Conservation (phyloP, 1,139 yeast genomes). For the Pichia sp. region DNA sequence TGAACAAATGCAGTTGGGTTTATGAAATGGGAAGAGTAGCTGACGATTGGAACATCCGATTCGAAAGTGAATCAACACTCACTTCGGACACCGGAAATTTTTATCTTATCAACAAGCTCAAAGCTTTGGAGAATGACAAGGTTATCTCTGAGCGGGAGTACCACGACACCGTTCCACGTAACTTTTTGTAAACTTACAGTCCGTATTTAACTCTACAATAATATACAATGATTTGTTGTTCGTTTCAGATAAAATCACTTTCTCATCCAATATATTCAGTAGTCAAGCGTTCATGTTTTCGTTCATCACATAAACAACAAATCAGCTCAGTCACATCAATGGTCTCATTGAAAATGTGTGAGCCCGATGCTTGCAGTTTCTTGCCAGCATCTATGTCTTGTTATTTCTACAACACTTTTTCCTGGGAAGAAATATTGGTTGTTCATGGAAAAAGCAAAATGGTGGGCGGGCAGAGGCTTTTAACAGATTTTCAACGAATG, state of each 20-base stretch:
- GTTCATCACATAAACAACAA: constrained; percentile 11
- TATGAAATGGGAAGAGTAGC: constrained; percentile 31
- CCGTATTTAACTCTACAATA: background rate
- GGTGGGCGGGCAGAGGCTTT: no score
- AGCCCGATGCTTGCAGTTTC: no score
- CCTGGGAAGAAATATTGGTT: no score
- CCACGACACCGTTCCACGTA: constrained; percentile 18
- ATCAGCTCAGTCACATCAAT: no score
- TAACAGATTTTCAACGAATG: no score
- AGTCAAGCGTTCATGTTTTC: constrained; percentile 15
- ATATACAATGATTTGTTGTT: background rate
- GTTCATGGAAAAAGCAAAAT: no score
- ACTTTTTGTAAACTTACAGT: constrained; percentile 4
- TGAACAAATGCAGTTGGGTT: constrained; percentile 31
- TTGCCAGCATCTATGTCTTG: no score
- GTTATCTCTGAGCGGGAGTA: constrained; percentile 22
- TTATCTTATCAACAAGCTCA: constrained; percentile 17
- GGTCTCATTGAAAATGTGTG: no score
- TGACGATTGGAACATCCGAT: constrained; percentile 29
- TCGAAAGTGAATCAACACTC: constrained; percentile 27
- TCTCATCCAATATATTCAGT: constrained; percentile 13
- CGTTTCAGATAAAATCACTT: constrained; percentile 12
- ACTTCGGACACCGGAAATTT: constrained; percentile 24
- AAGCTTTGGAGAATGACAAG: constrained; percentile 24
- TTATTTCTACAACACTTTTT: no score